Conservation (phyloP, 2,329 filamentous ascomycete species). For the Aspergillus terreus region DNA sequence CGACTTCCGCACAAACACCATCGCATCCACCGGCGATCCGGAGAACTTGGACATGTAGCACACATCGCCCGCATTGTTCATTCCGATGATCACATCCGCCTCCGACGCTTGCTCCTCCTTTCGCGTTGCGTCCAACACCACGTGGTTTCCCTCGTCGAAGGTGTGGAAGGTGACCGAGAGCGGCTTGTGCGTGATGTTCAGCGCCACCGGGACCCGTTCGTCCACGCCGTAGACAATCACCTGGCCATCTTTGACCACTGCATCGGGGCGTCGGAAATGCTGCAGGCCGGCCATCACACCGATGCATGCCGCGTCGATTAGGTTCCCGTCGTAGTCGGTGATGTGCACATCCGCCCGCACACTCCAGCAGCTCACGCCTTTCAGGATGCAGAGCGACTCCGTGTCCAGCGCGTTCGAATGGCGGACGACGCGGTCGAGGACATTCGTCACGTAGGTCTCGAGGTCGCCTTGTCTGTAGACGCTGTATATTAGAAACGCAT, state of each 20-base stretch:
- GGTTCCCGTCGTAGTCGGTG: constrained; percentile 82
- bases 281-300: constrained; percentile 83
- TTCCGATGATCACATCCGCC: constrained; percentile 70
- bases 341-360: constrained; percentile 90
- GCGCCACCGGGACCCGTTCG: constrained; percentile 83
- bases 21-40: constrained; percentile 75
- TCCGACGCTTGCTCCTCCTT: constrained; percentile 55
- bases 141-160: constrained; percentile 52
- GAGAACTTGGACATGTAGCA: constrained; percentile 90
- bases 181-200: constrained; percentile 88
- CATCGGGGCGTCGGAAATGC: constrained; percentile 89
- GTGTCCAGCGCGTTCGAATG: constrained; percentile 90
- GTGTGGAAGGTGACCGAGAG: constrained; percentile 89
- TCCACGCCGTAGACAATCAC: constrained; percentile 79
- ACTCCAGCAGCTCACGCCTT: constrained; percentile 86
- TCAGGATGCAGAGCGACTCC: constrained; percentile 89
- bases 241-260: constrained; percentile 76
- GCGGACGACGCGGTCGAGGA: constrained; percentile 91
- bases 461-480: constrained; percentile 66
- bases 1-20: constrained; percentile 72
- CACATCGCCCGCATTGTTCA: constrained; percentile 86
- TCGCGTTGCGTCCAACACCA: constrained; percentile 45
- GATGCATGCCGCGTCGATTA: constrained; percentile 81
- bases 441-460: constrained; percentile 79
- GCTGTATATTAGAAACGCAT: neutral